These are phyloP conservation scores for Amborella trichopoda DNA, from an alignment of 164 flowering plant species.

Conservation along the genomic window DNA sequence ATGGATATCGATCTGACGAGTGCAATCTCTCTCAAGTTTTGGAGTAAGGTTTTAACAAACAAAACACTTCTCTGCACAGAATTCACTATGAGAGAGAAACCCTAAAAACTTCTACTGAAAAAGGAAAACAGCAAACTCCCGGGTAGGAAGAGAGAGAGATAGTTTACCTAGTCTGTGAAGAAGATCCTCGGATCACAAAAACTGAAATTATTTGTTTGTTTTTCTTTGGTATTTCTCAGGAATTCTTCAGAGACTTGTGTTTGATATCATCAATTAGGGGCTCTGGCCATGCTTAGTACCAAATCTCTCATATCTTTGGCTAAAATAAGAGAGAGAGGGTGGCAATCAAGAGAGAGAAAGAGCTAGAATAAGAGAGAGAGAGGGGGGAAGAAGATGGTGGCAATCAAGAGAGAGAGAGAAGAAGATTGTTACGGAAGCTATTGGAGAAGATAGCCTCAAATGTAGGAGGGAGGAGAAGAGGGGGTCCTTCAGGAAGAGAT, in stretches of 20 bases:
- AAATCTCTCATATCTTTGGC: not conserved
- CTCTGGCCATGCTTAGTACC: not conserved
- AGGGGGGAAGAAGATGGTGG: not conserved
- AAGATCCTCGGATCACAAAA: too few species aligned
- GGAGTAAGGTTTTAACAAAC: too few species aligned
- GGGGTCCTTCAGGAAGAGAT: slow-evolving; percentile 1
- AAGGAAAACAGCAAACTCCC: too few species aligned
- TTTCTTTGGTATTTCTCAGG: not conserved
- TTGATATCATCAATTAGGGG: not conserved
- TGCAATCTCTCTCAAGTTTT: too few species aligned
- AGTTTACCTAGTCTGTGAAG: too few species aligned
- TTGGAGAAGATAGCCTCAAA: slow-evolving; percentile 5
- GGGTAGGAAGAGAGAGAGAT: too few species aligned
- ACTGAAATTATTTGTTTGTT: not conserved
- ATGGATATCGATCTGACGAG: too few species aligned
- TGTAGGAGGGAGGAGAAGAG: slow-evolving; percentile 11
- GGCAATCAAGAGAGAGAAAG: not conserved
- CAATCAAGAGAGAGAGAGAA: not conserved
- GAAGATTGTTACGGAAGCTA: slow-evolving; percentile 12
- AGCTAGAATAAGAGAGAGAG: not conserved
- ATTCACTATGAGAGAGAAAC: too few species aligned
- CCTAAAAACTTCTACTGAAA: too few species aligned
- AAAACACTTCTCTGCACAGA: too few species aligned
- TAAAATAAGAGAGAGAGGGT: not conserved
- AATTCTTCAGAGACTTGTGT: not conserved